Percentiles rank a stretch among this genome's conserved stretches.
Conservation (phyloP, 2,329 filamentous ascomycete genomes). For the Onygenales sp. region DNA sequence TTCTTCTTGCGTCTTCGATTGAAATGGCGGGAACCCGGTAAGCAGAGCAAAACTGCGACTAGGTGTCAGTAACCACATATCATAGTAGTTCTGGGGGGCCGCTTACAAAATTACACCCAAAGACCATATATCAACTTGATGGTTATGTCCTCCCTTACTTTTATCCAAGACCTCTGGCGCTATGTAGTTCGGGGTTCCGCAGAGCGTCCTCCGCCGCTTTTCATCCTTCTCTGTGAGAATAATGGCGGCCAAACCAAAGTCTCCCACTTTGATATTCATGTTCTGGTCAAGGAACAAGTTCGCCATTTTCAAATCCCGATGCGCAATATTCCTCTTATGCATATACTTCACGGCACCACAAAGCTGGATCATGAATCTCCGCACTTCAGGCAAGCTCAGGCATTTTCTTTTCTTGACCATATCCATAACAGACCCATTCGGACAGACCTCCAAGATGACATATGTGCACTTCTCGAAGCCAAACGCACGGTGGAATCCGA, state of each 20-base stretch:
- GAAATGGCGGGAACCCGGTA: constrained; percentile 91
- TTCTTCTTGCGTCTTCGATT: constrained; percentile 55
- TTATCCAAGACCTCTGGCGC: constrained; percentile 94
- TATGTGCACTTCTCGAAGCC: constrained; percentile 84
- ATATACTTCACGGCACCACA: constrained; percentile 97
- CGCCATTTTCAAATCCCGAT: constrained; percentile 94
- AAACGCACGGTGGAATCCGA: constrained; percentile 90
- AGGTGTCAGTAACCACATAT: constrained; percentile 14
- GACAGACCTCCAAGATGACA: constrained; percentile 85
- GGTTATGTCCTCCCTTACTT: constrained; percentile 87
- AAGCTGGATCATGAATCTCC: constrained; percentile 89
- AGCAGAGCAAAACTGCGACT: constrained; percentile 79
- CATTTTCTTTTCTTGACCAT: constrained; percentile 90
- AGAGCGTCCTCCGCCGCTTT: constrained; percentile 79
- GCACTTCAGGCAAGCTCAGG: constrained; percentile 85
- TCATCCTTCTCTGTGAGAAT: constrained; percentile 85
- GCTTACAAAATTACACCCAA: constrained; percentile 88
- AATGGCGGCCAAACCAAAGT: constrained; percentile 89
- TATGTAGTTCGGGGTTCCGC: constrained; percentile 96
- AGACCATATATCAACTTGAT: constrained; percentile 98
- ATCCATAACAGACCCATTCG: constrained; percentile 93
- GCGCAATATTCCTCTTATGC: constrained; percentile 90
- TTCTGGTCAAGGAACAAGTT: constrained; percentile 90
- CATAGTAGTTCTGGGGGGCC: not conserved
- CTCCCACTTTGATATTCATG: constrained; percentile 97